These are phyloP conservation scores for Kuraishia capsulata DNA, from an alignment of 805 yeast species.

Conservation along the genomic window DNA sequence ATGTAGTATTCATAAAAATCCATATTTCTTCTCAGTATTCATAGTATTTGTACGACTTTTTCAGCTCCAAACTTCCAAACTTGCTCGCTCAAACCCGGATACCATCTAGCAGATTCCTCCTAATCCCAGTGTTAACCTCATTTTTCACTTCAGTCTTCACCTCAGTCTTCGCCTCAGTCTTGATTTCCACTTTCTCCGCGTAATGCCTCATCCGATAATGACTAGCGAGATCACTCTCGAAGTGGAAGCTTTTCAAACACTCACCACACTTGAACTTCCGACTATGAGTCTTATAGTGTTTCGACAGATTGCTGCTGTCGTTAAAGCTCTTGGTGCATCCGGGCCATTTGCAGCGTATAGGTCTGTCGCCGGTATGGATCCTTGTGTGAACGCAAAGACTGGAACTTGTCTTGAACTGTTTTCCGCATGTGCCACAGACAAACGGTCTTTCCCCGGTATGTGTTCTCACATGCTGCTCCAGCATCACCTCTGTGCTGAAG, in stretches of 20 bases:
- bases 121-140: background rate
- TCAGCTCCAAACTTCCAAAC: too few species aligned
- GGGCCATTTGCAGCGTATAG: constrained; percentile 68
- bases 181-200: too few species aligned
- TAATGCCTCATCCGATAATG: too few species aligned
- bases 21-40: too few species aligned
- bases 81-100: too few species aligned
- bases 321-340: constrained; percentile 81
- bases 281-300: constrained; percentile 83
- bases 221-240: too few species aligned
- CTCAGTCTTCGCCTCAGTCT: background rate
- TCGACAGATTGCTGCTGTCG: constrained; percentile 81
- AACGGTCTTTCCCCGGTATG: constrained; percentile 92
- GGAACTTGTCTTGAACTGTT: constrained; percentile 73
- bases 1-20: too few species aligned
- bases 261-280: too few species aligned
- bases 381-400: constrained; percentile 77
- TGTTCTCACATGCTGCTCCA: constrained; percentile 71
- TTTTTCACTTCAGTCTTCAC: background rate
- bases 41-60: too few species aligned
- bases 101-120: too few species aligned
- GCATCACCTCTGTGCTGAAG: constrained; percentile 71
- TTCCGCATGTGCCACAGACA: constrained; percentile 63
- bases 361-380: constrained; percentile 87
- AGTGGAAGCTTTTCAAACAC: too few species aligned